Percentiles rank a stretch among this genome's conserved stretches.
phyloP scores from a whole-genome alignment of 73 alveolate genomes.

The Urostyla sp. region DNA sequence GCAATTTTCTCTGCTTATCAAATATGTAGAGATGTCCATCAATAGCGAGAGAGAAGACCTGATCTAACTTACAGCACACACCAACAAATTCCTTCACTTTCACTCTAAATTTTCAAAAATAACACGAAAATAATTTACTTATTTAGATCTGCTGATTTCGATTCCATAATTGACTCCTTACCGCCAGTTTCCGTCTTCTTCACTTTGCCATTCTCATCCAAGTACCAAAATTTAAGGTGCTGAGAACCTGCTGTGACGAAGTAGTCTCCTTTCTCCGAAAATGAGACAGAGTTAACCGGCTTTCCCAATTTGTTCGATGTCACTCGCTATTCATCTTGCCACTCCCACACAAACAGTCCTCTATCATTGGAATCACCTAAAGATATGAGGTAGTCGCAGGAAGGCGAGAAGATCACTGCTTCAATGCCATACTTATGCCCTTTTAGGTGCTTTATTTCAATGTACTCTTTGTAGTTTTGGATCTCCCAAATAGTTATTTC shows the following conservation, averaged over 20 bases:
- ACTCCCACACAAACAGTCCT: constrained; percentile 89
- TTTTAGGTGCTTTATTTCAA: constrained; percentile 62
- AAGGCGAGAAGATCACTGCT: constrained; percentile 86
- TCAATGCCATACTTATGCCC: constrained; percentile 96
- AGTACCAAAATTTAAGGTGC: constrained; percentile 83
- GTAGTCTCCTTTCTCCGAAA: constrained; percentile 71
- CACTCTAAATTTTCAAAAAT: too few species aligned
- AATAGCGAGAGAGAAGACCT: constrained; percentile 80
- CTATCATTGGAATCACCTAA: constrained; percentile 95
- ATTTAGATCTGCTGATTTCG: constrained; percentile 71
- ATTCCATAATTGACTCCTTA: constrained; percentile 75
- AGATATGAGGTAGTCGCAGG: constrained; percentile 83
- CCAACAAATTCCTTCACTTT: constrained; percentile 72
- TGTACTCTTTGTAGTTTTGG: background rate
- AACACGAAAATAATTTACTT: too few species aligned
- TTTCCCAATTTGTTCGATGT: constrained; percentile 81
- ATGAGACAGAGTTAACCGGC: constrained; percentile 72
- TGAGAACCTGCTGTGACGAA: constrained; percentile 87
- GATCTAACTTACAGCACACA: constrained; percentile 52
- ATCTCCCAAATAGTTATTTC: constrained; percentile 89
- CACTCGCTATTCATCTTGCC: constrained; percentile 67
- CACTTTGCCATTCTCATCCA: constrained; percentile 75
- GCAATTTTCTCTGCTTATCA: constrained; percentile 79
- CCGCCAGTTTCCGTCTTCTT: constrained; percentile 56
- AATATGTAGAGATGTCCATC: constrained; percentile 90